A percentile compares a stretch with the other conserved stretches of the same genome.
Conservation (phyloP, 1,139 yeast genomes). For the Candida neerlandica region DNA sequence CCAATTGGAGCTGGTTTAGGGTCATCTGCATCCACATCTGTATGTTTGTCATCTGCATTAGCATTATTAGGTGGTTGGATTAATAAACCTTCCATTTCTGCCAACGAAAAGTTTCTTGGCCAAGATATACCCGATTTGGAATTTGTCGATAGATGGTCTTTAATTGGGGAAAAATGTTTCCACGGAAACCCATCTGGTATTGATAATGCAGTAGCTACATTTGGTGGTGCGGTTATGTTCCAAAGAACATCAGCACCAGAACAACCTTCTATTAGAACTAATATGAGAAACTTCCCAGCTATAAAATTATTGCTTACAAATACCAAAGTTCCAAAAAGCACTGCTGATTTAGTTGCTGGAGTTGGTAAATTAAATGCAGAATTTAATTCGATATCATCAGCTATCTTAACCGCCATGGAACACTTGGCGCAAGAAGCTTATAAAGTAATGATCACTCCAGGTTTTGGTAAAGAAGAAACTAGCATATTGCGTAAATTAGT, state of each 20-base stretch:
- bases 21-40: constrained; percentile 89
- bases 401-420: constrained; percentile 73
- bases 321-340: constrained; percentile 83
- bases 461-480: constrained; percentile 47
- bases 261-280: constrained; percentile 60
- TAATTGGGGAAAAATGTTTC: constrained; percentile 90
- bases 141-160: constrained; percentile 83
- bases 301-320: constrained; percentile 76
- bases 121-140: constrained; percentile 50
- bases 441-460: constrained; percentile 55
- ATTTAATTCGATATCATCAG: constrained; percentile 56
- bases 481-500: constrained; percentile 62
- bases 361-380: constrained; percentile 61
- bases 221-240: constrained; percentile 94
- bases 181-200: constrained; percentile 98
- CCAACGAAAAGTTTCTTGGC: constrained; percentile 32
- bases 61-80: constrained; percentile 63
- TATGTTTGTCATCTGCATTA: constrained; percentile 79
- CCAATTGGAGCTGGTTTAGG: constrained; percentile 99
- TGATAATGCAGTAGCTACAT: constrained; percentile 93
- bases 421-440: constrained; percentile 70
- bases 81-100: constrained; percentile 27
- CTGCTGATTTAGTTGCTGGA: constrained; percentile 78
- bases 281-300: constrained; percentile 75
- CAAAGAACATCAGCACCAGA: constrained; percentile 61